A percentile compares a stretch with the other conserved stretches of the same genome.
These are phyloP conservation scores for Coemansia sp. DNA, from an alignment of 192 early-diverging fungal genomes.

Conservation along the genomic window DNA sequence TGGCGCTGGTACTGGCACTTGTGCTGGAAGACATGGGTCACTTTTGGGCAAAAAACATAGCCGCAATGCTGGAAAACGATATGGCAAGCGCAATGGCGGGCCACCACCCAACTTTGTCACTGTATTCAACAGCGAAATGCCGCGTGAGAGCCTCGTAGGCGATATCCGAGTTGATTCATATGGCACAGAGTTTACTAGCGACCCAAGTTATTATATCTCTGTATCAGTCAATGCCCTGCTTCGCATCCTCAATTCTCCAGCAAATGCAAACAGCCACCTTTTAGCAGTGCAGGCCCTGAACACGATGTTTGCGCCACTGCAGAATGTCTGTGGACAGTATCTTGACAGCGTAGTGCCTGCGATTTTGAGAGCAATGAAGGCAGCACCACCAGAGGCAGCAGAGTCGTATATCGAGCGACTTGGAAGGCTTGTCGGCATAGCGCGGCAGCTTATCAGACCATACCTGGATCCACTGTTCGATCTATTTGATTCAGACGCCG, in stretches of 20 bases:
- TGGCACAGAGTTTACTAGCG: conserved; percentile 27
- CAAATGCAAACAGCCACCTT: conserved; percentile 77
- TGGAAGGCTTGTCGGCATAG: conserved; percentile 74
- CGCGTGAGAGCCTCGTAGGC: conserved; percentile 8
- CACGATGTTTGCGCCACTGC: conserved; percentile 85
- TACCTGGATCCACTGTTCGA: conserved; percentile 77
- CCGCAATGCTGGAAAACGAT: not conserved
- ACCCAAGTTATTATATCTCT: conserved; percentile 82
- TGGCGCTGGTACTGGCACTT: not conserved
- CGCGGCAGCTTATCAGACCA: conserved; percentile 85
- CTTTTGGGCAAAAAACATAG: conserved; percentile 1
- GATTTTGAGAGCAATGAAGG: conserved; percentile 80
- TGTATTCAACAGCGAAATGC: conserved; percentile 17
- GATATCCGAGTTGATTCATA: conserved; percentile 17
- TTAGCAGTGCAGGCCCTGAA: conserved; percentile 87
- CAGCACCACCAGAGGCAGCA: conserved; percentile 70
- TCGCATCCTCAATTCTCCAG: conserved; percentile 80
- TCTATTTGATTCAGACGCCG: conserved; percentile 72
- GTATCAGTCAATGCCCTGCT: conserved; percentile 85
- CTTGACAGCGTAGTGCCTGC: conserved; percentile 73
- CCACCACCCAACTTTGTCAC: conserved; percentile 27
- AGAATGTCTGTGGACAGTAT: conserved; percentile 11
- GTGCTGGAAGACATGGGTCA: not conserved
- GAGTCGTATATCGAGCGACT: conserved; percentile 92
- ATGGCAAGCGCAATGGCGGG: not conserved